Base-by-base conservation (phyloP, 2,329 filamentous ascomycete species). In the Talaromyces sp. region DNA sequence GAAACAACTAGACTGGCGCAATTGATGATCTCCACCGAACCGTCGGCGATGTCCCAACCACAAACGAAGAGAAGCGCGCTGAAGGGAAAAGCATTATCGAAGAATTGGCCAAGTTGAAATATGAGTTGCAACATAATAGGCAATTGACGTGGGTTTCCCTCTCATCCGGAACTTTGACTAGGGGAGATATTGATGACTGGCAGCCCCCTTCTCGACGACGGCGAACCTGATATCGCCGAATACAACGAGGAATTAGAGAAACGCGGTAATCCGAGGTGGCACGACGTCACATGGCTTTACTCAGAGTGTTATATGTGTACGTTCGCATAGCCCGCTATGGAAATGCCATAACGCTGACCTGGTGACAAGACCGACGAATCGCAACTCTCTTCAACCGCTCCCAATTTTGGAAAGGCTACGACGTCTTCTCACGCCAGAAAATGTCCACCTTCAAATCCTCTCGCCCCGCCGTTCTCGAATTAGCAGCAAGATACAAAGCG, bases 391-490 rank as follows among this genome's bases (percentile, higher is more conserved):
- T 98, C 81, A 84, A 83, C 22, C 83, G 88, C 19, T 93, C 91
- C 19, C 85, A 84, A 64, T 86, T 93, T 77, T 99, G 95, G 95
- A 93, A 92, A 79, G 82, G 80, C 69, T 96, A 98, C 79, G 94
- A 98, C 77, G 85, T 96, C 68, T 98, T 97, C 73, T 86, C 89
- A 54, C 88, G 90, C 70, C 93, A 97, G 77, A 98, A 98, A 82
- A 91, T 93, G 77, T 88, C 88, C 61, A 96, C 93, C 0, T 97
- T 98, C 84, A 90, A 91, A 70, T 96, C 93, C 8, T 97, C 94
- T 5, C 90, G 93, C 11, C 89, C 91, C 1, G 94, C 92, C 34
- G 91, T 96, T 1, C 78, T 95, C 59, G 92, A 96, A 75, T 86
- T 96, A 22, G 91, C 92, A 17, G 82, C 85, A n/a, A 86, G 89